Evolutionary conservation across 2,329 filamentous ascomycete species (phyloP).

Genomic region (Trichoderma koningii): DNA sequence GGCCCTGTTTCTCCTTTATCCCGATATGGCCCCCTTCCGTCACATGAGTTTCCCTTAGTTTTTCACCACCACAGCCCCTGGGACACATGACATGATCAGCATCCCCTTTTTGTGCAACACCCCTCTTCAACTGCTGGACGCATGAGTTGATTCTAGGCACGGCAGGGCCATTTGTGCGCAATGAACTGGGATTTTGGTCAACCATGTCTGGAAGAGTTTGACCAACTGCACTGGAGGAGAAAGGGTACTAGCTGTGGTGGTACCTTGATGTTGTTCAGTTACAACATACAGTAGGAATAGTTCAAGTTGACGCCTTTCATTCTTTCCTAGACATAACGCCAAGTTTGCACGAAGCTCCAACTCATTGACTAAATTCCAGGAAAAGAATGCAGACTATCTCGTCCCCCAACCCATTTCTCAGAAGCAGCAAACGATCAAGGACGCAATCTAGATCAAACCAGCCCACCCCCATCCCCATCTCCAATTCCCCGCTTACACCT

Average conservation of each 20-base stretch:
- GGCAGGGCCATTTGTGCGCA: neutral
- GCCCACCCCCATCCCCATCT: neutral
- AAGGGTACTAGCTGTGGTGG: neutral
- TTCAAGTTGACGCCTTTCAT: too few relatives aligned
- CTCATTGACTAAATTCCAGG: too few relatives aligned
- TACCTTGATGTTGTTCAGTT: neutral
- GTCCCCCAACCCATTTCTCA: neutral
- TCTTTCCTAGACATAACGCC: too few relatives aligned
- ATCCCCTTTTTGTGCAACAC: neutral
- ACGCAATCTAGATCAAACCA: neutral
- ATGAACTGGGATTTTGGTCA: too few relatives aligned
- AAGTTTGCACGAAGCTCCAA: too few relatives aligned
- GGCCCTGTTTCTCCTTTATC: neutral
- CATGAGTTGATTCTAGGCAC: neutral
- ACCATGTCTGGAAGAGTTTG: too few relatives aligned
- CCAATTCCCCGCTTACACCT: neutral
- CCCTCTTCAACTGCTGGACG: neutral
- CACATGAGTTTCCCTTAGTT: neutral
- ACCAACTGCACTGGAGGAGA: too few relatives aligned
- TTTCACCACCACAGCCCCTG: neutral
- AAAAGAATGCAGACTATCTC: neutral
- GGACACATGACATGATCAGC: slow-evolving; percentile 17
- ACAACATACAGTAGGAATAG: too few relatives aligned
- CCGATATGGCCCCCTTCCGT: slow-evolving; percentile 1
- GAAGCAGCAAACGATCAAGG: neutral